A percentile compares a stretch with the other conserved stretches of the same genome.
Evolutionary conservation across 2,329 filamentous ascomycete species (phyloP).

Genomic region (Trichoderma asperellum): DNA sequence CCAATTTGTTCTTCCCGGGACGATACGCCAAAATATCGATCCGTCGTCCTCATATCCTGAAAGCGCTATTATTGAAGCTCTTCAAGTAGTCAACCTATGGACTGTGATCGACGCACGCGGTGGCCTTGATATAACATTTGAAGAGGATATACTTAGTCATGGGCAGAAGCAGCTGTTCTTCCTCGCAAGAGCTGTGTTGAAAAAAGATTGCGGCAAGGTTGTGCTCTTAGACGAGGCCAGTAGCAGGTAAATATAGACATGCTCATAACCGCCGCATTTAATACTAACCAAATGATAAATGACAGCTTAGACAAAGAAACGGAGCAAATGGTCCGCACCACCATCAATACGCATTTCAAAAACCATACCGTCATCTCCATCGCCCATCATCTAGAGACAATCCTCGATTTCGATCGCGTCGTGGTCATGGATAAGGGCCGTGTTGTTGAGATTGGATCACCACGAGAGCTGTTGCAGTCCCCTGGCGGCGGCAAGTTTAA

Average conservation of each 20-base stretch:
- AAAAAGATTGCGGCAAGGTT: constrained; percentile 43
- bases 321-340: constrained; percentile 39
- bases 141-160: constrained; percentile 44
- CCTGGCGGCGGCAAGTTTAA: constrained; percentile 34
- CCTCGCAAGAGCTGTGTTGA: constrained; percentile 52
- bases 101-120: constrained; percentile 44
- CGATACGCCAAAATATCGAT: constrained; percentile 53
- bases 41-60: constrained; percentile 42
- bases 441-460: constrained; percentile 36
- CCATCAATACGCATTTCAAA: constrained; percentile 41
- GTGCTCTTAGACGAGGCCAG: constrained; percentile 52
- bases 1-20: constrained; percentile 51
- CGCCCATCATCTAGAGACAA: constrained; percentile 49
- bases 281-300: constrained; percentile 15
- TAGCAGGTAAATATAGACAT: constrained; percentile 36
- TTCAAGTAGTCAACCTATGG: constrained; percentile 51
- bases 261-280: not conserved
- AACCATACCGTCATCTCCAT: constrained; percentile 57
- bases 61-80: constrained; percentile 44
- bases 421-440: constrained; percentile 37
- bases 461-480: constrained; percentile 31
- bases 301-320: constrained; percentile 42
- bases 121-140: constrained; percentile 45
- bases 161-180: constrained; percentile 57
- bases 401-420: constrained; percentile 43